Evolutionary conservation across 1,284 basidiomycete species (phyloP).

Genomic region (Ceratobasidium sp.): DNA sequence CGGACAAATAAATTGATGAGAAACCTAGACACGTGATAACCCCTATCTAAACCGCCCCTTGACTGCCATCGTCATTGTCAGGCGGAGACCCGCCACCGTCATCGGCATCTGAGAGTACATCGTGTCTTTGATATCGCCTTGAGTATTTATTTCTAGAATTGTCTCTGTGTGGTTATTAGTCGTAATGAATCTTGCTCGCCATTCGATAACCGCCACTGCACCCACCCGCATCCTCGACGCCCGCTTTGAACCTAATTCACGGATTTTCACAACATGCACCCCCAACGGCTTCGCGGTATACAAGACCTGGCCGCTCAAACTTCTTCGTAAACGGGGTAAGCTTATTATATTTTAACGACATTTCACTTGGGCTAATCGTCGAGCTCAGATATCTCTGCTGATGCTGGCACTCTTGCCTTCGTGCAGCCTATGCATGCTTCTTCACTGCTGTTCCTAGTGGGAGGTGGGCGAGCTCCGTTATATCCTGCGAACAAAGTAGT

Average conservation of each 20-base stretch:
- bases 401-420: slow-evolving; percentile 75
- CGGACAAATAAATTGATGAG: background rate
- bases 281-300: slow-evolving; percentile 90
- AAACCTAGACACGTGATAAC: slow-evolving; percentile 31
- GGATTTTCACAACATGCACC: slow-evolving; percentile 86
- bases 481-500: slow-evolving; percentile 96
- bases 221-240: slow-evolving; percentile 83
- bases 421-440: slow-evolving; percentile 86
- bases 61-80: slow-evolving; percentile 15
- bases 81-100: slow-evolving; percentile 33
- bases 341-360: slow-evolving; percentile 44
- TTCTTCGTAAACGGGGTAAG: slow-evolving; percentile 84
- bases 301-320: slow-evolving; percentile 79
- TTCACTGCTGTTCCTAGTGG: slow-evolving; percentile 89
- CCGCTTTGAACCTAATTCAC: slow-evolving; percentile 79
- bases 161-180: background rate
- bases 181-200: slow-evolving; percentile 89
- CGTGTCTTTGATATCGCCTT: background rate
- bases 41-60: slow-evolving; percentile 43
- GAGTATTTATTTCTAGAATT: slow-evolving; percentile 9
- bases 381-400: slow-evolving; percentile 44
- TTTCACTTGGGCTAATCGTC: background rate
- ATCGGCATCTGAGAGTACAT: background rate
- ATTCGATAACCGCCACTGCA: slow-evolving; percentile 83
- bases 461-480: slow-evolving; percentile 89